A percentile compares a stretch with the other conserved stretches of the same genome.
phyloP scores from a whole-genome alignment of 257 asterid genomes.

The Voacanga thouarsii region DNA sequence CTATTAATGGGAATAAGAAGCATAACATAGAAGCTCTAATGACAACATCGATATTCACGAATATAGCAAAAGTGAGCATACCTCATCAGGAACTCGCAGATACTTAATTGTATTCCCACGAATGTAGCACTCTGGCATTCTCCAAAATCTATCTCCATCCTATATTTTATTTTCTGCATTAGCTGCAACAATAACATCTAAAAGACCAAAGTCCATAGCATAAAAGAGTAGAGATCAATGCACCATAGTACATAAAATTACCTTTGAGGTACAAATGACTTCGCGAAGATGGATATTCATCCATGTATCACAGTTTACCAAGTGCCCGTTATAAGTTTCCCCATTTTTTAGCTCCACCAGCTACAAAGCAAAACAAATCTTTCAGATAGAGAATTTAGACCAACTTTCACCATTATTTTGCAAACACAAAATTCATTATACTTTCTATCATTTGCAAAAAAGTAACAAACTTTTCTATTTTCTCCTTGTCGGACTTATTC shows the following conservation, averaged over 20 bases:
- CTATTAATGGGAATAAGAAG: not conserved
- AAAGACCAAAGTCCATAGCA: not conserved
- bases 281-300: constrained; percentile 99
- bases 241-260: constrained; percentile 15
- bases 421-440: not conserved
- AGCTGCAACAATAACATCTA: constrained; percentile 6
- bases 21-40: not conserved
- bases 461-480: not conserved
- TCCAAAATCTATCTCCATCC: constrained; percentile 99
- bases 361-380: constrained; percentile 32
- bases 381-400: not conserved
- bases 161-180: constrained; percentile 24
- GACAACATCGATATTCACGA: not conserved
- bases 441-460: not conserved
- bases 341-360: constrained; percentile 96
- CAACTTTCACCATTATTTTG: not conserved
- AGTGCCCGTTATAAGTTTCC: constrained; percentile 93
- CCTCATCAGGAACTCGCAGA: constrained; percentile 98
- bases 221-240: not conserved
- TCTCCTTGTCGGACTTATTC: not conserved
- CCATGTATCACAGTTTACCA: constrained; percentile 97
- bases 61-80: constrained; percentile 18
- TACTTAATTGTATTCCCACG: constrained; percentile 55
- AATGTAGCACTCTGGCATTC: constrained; percentile 96
- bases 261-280: constrained; percentile 98